A percentile compares a stretch with the other conserved stretches of the same genome.
Evolutionary conservation across 2,329 filamentous ascomycete species (phyloP).

Genomic region (Pseudogymnoascus sp.): DNA sequence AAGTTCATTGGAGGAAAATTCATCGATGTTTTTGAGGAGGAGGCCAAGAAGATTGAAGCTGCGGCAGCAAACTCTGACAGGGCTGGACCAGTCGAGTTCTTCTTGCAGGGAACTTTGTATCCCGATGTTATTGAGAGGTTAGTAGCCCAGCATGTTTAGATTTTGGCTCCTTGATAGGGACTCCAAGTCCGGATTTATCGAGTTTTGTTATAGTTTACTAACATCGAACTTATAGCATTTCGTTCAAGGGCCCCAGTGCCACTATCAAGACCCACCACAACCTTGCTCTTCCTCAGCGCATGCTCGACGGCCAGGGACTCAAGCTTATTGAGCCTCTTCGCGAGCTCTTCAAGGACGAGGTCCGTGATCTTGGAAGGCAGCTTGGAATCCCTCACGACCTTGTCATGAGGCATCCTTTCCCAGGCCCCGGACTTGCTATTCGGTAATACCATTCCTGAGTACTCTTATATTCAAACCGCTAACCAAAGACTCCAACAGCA

Average conservation of each 20-base stretch:
- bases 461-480: constrained; percentile 9
- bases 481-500: constrained; percentile 41
- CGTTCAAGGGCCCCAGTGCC: constrained; percentile 63
- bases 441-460: neutral
- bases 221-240: constrained; percentile 39
- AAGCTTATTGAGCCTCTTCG: constrained; percentile 73
- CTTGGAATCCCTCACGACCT: constrained; percentile 67
- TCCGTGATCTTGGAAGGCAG: constrained; percentile 60
- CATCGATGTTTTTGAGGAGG: constrained; percentile 76
- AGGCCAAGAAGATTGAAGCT: constrained; percentile 67
- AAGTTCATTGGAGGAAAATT: constrained; percentile 80
- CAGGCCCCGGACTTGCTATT: constrained; percentile 33
- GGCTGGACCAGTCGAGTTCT: constrained; percentile 74
- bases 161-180: constrained; percentile 39
- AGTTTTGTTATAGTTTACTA: constrained; percentile 40
- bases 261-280: constrained; percentile 70
- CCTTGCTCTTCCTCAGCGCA: constrained; percentile 56
- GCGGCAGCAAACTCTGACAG: constrained; percentile 58
- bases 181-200: constrained; percentile 23
- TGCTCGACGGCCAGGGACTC: constrained; percentile 44
- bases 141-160: neutral
- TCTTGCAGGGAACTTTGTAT: constrained; percentile 74
- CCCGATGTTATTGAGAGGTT: constrained; percentile 48
- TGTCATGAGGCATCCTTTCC: constrained; percentile 72
- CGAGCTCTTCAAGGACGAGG: constrained; percentile 80